phyloP scores from a whole-genome alignment of 2,329 filamentous ascomycete species.

The Fusarium sublunatum region DNA sequence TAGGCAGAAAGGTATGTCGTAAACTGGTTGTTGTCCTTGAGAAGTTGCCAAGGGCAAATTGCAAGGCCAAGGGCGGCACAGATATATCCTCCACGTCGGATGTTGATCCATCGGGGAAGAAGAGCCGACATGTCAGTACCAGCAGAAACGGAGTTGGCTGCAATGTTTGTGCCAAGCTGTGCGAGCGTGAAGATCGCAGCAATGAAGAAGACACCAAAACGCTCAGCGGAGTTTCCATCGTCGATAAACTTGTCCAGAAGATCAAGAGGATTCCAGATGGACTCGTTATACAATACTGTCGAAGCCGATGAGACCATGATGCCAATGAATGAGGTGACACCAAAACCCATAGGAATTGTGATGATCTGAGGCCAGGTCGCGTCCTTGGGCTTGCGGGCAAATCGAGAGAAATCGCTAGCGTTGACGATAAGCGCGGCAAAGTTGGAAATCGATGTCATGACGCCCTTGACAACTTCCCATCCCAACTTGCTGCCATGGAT shows the following conservation, averaged over 20 bases:
- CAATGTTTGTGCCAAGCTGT: conserved; percentile 87
- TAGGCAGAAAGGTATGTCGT: conserved; percentile 93
- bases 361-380: conserved; percentile 84
- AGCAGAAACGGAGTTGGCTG: conserved; percentile 85
- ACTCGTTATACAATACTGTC: conserved; percentile 71
- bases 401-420: conserved; percentile 86
- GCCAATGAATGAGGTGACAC: conserved; percentile 85
- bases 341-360: conserved; percentile 77
- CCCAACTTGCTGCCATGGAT: conserved; percentile 75
- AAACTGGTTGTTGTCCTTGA: conserved; percentile 81
- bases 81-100: conserved; percentile 87
- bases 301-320: conserved; percentile 82
- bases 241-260: conserved; percentile 75
- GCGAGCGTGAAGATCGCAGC: conserved; percentile 78
- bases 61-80: conserved; percentile 82
- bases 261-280: conserved; percentile 79
- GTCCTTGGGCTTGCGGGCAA: conserved; percentile 79
- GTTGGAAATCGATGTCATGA: conserved; percentile 91
- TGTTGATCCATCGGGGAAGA: conserved; percentile 82
- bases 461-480: conserved; percentile 85
- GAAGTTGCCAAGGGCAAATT: conserved; percentile 88
- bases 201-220: conserved; percentile 82
- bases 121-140: conserved; percentile 86
- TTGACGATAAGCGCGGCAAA: conserved; percentile 89
- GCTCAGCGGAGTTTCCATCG: conserved; percentile 73